Percentiles rank a stretch among this genome's conserved stretches.
Conservation (phyloP, 108 stramenopile species). For the Cyclotella sp. region DNA sequence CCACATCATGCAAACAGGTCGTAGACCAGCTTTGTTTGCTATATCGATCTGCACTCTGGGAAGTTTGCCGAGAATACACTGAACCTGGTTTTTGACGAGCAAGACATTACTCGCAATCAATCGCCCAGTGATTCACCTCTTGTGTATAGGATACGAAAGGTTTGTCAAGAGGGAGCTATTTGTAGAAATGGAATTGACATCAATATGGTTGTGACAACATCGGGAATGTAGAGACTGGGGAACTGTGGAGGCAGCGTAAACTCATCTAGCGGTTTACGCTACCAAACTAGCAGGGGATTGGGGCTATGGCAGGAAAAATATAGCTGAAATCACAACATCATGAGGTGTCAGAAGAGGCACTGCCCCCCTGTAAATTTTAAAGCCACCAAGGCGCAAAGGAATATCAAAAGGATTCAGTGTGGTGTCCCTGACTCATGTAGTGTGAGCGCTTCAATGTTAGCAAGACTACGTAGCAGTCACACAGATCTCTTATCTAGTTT, state of each 20-base stretch:
- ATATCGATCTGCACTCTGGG: constrained; percentile 70
- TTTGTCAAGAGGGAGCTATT: constrained; percentile 90
- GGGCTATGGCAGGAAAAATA: constrained; percentile 91
- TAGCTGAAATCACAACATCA: constrained; percentile 91
- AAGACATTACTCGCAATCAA: constrained; percentile 50
- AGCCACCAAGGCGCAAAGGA: constrained; percentile 3
- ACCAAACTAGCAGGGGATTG: constrained; percentile 89
- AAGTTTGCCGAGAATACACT: constrained; percentile 75
- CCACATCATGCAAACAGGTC: constrained; percentile 55
- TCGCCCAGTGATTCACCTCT: constrained; percentile 33
- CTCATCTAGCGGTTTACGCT: constrained; percentile 89
- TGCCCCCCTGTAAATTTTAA: neutral
- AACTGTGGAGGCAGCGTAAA: constrained; percentile 85
- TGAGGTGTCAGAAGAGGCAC: constrained; percentile 48
- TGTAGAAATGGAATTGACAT: constrained; percentile 92
- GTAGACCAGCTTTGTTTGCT: constrained; percentile 57
- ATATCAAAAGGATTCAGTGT: constrained; percentile 64
- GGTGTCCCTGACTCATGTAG: constrained; percentile 73
- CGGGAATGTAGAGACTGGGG: constrained; percentile 88
- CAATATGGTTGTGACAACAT: constrained; percentile 86
- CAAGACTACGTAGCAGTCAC: constrained; percentile 69
- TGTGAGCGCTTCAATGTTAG: constrained; percentile 70
- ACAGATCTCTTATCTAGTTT: constrained; percentile 65
- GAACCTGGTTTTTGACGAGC: constrained; percentile 63
- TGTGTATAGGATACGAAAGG: constrained; percentile 80